Conservation (phyloP, 2,329 filamentous ascomycete species). For the Botrytis squamosa region DNA sequence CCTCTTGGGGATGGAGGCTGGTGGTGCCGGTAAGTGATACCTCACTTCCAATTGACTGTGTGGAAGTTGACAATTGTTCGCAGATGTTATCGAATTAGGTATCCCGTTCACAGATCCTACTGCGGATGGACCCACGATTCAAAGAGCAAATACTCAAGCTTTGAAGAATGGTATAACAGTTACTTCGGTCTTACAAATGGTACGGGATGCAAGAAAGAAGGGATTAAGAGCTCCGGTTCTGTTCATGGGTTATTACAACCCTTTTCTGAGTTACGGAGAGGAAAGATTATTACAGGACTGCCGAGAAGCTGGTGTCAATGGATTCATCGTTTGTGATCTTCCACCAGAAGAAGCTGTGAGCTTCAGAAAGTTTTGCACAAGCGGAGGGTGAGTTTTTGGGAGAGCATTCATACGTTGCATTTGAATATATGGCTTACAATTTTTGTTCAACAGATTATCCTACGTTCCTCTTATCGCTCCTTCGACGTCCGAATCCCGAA, state of each 20-base stretch:
- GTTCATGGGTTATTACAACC: conserved; percentile 99
- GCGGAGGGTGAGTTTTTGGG: conserved; percentile 59
- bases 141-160: conserved; percentile 89
- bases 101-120: conserved; percentile 98
- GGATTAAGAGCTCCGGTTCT: conserved; percentile 82
- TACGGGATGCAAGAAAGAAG: conserved; percentile 72
- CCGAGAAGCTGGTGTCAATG: conserved; percentile 81
- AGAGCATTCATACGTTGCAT: not conserved
- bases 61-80: conserved; percentile 14
- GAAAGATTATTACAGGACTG: conserved; percentile 83
- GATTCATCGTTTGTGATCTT: conserved; percentile 94
- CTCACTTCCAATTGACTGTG: not conserved
- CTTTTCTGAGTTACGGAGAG: conserved; percentile 89
- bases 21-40: conserved; percentile 70
- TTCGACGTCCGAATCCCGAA: conserved; percentile 84
- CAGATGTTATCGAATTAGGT: conserved; percentile 92
- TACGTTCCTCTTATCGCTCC: conserved; percentile 98
- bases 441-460: conserved; percentile 60
- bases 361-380: conserved; percentile 82
- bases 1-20: conserved; percentile 85
- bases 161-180: conserved; percentile 88
- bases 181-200: conserved; percentile 74
- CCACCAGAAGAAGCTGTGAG: conserved; percentile 93
- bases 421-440: conserved; percentile 21
- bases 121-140: conserved; percentile 95